Conservation (phyloP, 225 moss, liverwort and hornwort genomes). For the Bryum argenteum region DNA sequence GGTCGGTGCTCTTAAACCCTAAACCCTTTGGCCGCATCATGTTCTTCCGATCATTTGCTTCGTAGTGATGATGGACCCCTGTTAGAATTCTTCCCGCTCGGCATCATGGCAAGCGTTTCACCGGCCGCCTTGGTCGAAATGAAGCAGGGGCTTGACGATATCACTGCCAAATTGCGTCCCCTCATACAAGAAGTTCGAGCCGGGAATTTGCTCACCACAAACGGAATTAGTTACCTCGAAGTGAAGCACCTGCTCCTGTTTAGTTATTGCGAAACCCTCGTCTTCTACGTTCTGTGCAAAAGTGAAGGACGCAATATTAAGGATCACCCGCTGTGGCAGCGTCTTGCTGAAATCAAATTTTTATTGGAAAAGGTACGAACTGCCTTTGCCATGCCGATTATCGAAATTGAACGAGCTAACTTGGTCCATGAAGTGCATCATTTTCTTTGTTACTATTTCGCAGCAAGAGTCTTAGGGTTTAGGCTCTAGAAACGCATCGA, state of each 20-base stretch:
- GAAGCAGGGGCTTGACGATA: constrained; percentile 50
- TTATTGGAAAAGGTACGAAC: constrained; percentile 57
- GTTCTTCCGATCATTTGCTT: not conserved
- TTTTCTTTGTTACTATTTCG: constrained; percentile 4
- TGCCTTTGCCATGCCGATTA: not conserved
- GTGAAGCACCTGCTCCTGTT: constrained; percentile 67
- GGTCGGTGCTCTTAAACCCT: too few species aligned
- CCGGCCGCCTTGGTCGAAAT: constrained; percentile 36
- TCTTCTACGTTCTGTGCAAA: constrained; percentile 46
- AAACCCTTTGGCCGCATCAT: too few species aligned
- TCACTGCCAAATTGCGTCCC: constrained; percentile 42
- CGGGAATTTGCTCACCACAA: constrained; percentile 39
- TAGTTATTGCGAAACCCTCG: constrained; percentile 55
- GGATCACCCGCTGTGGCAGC: constrained; percentile 57
- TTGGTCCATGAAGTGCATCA: not conserved
- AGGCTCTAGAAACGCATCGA: not conserved
- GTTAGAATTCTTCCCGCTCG: not conserved
- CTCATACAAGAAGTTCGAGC: constrained; percentile 46
- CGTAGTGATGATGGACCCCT: not conserved
- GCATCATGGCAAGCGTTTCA: constrained; percentile 25
- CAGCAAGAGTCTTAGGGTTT: not conserved
- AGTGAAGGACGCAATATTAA: constrained; percentile 40
- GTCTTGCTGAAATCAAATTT: constrained; percentile 61
- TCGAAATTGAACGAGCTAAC: too few species aligned
- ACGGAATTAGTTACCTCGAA: constrained; percentile 62